A percentile compares a stretch with the other conserved stretches of the same genome.
Conservation (phyloP, 2,329 filamentous ascomycete species). For the Talaromyces sp. region DNA sequence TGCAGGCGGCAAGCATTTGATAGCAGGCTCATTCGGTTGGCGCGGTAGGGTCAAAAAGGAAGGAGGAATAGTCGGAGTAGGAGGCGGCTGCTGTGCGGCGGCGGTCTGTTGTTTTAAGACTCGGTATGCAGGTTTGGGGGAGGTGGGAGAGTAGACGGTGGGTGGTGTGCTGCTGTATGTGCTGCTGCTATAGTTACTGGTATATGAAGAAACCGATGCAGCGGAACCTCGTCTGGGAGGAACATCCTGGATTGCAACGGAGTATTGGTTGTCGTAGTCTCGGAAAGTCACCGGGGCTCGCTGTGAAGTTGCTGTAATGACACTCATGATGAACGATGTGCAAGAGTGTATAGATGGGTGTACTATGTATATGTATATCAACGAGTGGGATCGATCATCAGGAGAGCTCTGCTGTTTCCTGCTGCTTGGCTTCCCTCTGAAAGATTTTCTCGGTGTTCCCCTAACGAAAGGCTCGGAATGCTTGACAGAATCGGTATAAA, state of each 20-base stretch:
- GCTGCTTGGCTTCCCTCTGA: neutral
- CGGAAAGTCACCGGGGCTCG: constrained; percentile 32
- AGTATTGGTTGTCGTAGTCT: constrained; percentile 29
- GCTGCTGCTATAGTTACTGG: constrained; percentile 24
- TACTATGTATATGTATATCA: neutral
- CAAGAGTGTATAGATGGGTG: neutral
- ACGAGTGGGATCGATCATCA: neutral
- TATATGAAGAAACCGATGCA: constrained; percentile 39
- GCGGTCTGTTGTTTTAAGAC: constrained; percentile 34
- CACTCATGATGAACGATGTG: constrained; percentile 34
- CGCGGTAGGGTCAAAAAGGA: constrained; percentile 16
- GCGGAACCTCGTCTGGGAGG: constrained; percentile 34
- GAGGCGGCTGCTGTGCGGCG: constrained; percentile 6
- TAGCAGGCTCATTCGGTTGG: constrained; percentile 29
- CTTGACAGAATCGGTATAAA: constrained; percentile 1
- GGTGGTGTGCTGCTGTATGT: constrained; percentile 39
- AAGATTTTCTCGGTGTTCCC: neutral
- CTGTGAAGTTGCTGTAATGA: constrained; percentile 39
- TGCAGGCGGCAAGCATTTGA: constrained; percentile 51
- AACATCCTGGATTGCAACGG: constrained; percentile 30
- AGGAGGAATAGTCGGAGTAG: constrained; percentile 30
- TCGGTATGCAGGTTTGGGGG: constrained; percentile 29
- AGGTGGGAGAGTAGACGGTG: constrained; percentile 37
- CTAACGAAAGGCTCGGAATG: neutral
- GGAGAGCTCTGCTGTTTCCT: neutral